These are phyloP conservation scores for Sporothrix pallida DNA, from an alignment of 2,329 filamentous ascomycete genomes.

Conservation along the genomic window DNA sequence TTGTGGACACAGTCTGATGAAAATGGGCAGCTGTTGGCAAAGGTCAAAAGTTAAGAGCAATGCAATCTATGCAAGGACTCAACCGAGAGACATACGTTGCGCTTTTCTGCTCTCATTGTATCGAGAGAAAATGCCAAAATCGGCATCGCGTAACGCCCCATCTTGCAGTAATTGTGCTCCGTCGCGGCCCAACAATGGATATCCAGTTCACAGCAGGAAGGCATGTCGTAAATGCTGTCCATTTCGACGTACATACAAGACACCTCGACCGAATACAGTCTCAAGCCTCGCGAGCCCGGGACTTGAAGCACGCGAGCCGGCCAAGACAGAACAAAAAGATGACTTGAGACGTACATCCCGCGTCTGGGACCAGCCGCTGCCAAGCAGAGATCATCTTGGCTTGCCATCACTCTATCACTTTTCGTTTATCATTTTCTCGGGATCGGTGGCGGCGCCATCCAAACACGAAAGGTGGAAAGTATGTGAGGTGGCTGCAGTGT, in stretches of 20 bases:
- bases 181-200: too few relatives aligned
- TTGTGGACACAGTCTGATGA: background rate
- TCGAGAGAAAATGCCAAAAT: background rate
- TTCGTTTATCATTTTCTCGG: background rate
- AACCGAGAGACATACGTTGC: slow-evolving; percentile 10
- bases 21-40: background rate
- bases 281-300: slow-evolving; percentile 10
- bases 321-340: background rate
- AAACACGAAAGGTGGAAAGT: background rate
- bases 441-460: background rate
- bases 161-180: background rate
- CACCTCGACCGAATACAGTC: background rate
- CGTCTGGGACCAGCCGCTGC: background rate
- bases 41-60: background rate
- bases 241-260: too few relatives aligned
- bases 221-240: too few relatives aligned
- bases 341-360: background rate
- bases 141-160: background rate
- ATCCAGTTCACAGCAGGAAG: too few relatives aligned
- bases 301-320: background rate
- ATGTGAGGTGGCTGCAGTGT: background rate
- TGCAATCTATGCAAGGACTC: background rate
- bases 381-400: background rate
- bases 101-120: too few relatives aligned
- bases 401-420: background rate